Base-by-base conservation (phyloP, 306 rosid genomes). In the Canavalia gladiata region DNA sequence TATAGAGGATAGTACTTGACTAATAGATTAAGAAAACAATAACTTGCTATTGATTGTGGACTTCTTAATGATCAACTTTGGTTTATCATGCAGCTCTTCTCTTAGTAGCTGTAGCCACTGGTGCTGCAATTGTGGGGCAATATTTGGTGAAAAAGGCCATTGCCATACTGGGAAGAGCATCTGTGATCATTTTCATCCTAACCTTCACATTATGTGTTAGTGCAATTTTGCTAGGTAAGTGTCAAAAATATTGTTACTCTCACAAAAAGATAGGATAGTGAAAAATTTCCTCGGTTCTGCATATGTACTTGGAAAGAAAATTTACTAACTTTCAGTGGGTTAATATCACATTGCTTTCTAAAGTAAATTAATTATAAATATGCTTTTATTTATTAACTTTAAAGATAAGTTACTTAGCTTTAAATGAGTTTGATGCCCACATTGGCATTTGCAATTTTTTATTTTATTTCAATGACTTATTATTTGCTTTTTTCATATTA, bases 91-190 rank as follows among this genome's bases (percentile, higher is more conserved):
- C 93, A 91, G 96, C 96, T 46, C 82, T 89, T 59, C 89, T 83
- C 83, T 91, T 91, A 41, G 90, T 77, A 42, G 55, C 83, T 9
- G 81, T 91, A 64, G 90, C 96, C 28, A 89, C 90, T 3, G 77
- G 58, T 82, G 90, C 96, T 69, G 96, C 94, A 72, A 83, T 91
- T 55, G 73, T 85, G 28, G 94, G 96, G 34, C 96, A 89, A 58
- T 88, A 88, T 81, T 88, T 91, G 3, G 96, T 91, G 84, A 73
- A 88, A 78, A 91, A 85, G 83, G 68, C 85, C 1, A 89, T 91
- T 79, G 88, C 88, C 29, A 18, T 89, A 7, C 35, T 91, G 8
- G 92, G 93, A 33, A 86, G 96, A 82, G 87, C 92, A 45, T 91
- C 96, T 13, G 74, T 91, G 42, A 84, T 91, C 70, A 84, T 91